phyloP scores from a whole-genome alignment of 2,329 filamentous ascomycete species.

The Pseudocercospora crystallina region DNA sequence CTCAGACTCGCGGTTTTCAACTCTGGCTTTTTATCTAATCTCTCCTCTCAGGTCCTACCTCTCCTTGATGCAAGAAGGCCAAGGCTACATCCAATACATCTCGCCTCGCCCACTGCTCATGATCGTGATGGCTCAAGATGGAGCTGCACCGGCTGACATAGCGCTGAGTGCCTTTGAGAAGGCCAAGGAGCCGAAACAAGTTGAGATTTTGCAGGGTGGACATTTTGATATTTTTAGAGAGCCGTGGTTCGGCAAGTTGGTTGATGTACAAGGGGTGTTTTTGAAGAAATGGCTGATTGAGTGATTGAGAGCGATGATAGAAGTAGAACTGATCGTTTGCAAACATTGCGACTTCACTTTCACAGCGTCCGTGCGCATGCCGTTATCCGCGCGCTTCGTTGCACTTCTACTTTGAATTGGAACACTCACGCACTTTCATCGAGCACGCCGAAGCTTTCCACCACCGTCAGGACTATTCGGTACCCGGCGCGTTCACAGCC shows the following conservation, averaged over 20 bases:
- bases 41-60: neutral
- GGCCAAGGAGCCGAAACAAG: neutral
- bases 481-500: too few species aligned
- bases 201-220: neutral
- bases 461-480: too few species aligned
- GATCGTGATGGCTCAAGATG: slow-evolving; percentile 1
- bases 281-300: neutral
- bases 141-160: neutral
- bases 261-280: neutral
- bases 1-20: too few species aligned
- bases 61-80: neutral
- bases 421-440: too few species aligned
- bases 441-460: too few species aligned
- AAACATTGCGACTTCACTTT: too few species aligned
- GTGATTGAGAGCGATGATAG: too few species aligned
- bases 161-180: neutral
- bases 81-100: neutral
- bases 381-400: too few species aligned
- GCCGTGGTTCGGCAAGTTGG: neutral
- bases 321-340: too few species aligned
- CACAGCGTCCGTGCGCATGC: too few species aligned
- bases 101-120: neutral
- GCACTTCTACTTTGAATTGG: too few species aligned
- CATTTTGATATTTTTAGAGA: slow-evolving; percentile 2
- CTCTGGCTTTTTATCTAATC: too few species aligned